Base-by-base conservation (phyloP, 2,329 filamentous ascomycete genomes). In the Celoporthe dispersa region DNA sequence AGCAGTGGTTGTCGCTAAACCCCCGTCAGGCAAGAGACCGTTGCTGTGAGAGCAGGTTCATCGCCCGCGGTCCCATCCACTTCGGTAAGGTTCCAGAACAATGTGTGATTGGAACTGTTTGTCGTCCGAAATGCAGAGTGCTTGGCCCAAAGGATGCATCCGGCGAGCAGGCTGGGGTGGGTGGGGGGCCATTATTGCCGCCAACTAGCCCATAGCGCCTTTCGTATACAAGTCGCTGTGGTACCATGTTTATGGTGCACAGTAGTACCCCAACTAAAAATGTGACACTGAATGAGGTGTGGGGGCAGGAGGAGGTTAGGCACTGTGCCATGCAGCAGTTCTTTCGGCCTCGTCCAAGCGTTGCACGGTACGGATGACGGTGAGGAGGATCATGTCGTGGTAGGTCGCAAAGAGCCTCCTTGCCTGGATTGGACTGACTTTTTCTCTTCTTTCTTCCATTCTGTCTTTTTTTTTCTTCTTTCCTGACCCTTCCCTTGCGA, bases 21-120 rank as follows among this genome's bases (percentile, higher is more conserved):
- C 33, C 57, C 31, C 57, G 22, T 33, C 19, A 60, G 31, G 57
- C 8, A 33, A 22, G 35, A 28, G 31, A 35, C 55, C 55, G 14
- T 16, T 35, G 31, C 55, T 16, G 22, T 35, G 25, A 6, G 35
- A 33, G 33, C 22, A n/a, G 25, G 31, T n/a, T 28, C 16, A 22
- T 60, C 57, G 33, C 31, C 57, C 3, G 33, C 33, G 25, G 28
- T 64, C 37, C 35, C 57, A 60, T 60, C 57, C 57, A 64, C 41
- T 48, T 44, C 28, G 28, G 62, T 51, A 64, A 48, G 39, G 48
- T 64, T 64, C 62, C 62, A 64, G 41, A 64, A 64, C 31, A 48
- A 64, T 31, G 41, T 22, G 25, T 41, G 62, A 53, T 33, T 33
- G 41, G 62, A 35, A 8, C 25, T 35, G 31, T 64, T 44, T 28